Base-by-base conservation (phyloP, 2,329 filamentous ascomycete species). In the Xylariaceae sp. region DNA sequence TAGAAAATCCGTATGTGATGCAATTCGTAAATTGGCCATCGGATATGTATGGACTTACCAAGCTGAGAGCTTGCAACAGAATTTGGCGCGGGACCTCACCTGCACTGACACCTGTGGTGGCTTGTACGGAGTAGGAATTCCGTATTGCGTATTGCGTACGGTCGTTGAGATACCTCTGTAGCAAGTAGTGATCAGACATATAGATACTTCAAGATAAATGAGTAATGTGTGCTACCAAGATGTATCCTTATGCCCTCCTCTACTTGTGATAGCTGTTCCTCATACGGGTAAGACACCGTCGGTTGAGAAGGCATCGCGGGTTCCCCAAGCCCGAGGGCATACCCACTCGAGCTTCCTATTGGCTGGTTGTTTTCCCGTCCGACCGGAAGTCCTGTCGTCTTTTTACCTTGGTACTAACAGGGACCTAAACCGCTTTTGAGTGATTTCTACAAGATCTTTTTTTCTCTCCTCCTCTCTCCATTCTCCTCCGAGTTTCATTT, bases 401-500 rank as follows among this genome's bases (percentile, higher is more conserved):
- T 51, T 35, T 34, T 56, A 57, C 64, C 56, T 58, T 56, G 13
- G 13, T 42, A 42, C 37, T 13, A 13, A 15, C 13, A 45, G 42
- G 42, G 42, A 45, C 42, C 42, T 45, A 63, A 57, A 59, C 17
- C 23, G 23, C 34, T 60, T 51, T 58, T 66, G 64, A 66, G 64
- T 57, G 62, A 66, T 66, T 65, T 65, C 62, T 61, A 64, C 53
- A 9, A 59, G 54, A 51, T 60, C 53, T 59, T 62, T 63, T 63
- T 62, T 60, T 59, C 56, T 51, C 39, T 37, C 45, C 59, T 55
- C 45, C 48, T 58, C 56, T 37, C 44, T 53, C 42, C 42, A 54
- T 59, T 61, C 56, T 62, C 55, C 44, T 47, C 59, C 45, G 53
- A 53, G 58, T 57, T 56, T 63, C 45, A n/a, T 45, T 17, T 6